Percentiles rank a stretch among this genome's conserved stretches.
Conservation (phyloP, 768 basidiomycete genomes). For the Vishniacozyma victoriae region DNA sequence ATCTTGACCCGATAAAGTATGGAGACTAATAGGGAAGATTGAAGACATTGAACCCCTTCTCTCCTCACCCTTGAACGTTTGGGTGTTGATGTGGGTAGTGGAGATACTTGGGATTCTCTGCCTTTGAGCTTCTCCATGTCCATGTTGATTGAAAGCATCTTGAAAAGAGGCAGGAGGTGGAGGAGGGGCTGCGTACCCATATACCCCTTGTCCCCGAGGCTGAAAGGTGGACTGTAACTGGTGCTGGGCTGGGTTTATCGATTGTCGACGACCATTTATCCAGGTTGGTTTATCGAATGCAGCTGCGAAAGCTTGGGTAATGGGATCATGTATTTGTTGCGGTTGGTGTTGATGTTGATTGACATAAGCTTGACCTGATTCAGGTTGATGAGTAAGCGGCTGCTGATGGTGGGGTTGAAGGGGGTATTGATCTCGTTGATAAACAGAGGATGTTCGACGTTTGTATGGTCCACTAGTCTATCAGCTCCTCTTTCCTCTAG, state of each 20-base stretch:
- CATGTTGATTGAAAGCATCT: too few species aligned
- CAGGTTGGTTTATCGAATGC: conserved; percentile 9
- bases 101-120: conserved; percentile 6
- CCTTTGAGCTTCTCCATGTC: not conserved
- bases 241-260: too few species aligned
- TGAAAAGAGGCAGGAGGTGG: too few species aligned
- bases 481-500: too few species aligned
- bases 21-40: too few species aligned
- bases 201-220: too few species aligned
- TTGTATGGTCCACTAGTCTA: conserved; percentile 36
- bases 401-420: not conserved
- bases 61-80: not conserved
- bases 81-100: not conserved
- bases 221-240: too few species aligned
- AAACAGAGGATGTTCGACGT: conserved; percentile 8
- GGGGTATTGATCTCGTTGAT: not conserved
- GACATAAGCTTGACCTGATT: not conserved
- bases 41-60: too few species aligned
- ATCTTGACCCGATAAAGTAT: too few species aligned
- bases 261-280: conserved; percentile 20
- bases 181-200: too few species aligned
- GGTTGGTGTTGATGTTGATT: not conserved
- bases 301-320: conserved; percentile 10
- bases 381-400: not conserved
- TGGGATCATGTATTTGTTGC: not conserved